Evolutionary conservation across 1,284 basidiomycete genomes (phyloP), one percentile per base, ranked within the genome.

Genomic region (Heterobasidion annosum): DNA sequence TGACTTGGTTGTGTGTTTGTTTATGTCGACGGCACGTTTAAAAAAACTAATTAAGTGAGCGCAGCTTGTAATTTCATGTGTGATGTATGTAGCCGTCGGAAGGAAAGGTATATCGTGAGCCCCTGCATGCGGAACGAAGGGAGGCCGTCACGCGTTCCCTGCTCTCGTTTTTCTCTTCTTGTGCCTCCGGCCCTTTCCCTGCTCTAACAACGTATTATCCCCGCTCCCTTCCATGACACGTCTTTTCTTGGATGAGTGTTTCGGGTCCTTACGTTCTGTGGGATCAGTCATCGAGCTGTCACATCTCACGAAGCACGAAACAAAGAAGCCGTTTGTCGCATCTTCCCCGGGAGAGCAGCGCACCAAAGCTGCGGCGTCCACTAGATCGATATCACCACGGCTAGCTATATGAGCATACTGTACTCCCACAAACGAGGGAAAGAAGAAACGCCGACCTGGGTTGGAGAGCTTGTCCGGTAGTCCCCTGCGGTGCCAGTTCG

Each of bases 321-420:
- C 93, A 62, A 97, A 97, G 73, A 97, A 98, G 0, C 94, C 94
- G 65, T 97, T 97, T 15, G 93, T 97, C 44, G 79, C 81, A 64
- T 97, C 93, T 57, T 89, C 88, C 40, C 82, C 85, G 0, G 93
- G 91, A 25, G 80, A 77, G 68, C 93, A 97, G n/a, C 94, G 81
- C 42, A 97, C 71, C 18, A 96, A 70, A 2, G 83, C 81, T 7
- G 78, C 72, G 1, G 91, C 85, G 58, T 85, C 69, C 6, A 70
- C 86, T 85, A 61, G 37, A 53, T 25, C 19, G 55, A 40, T 40
- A 40, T 10, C 37, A 10, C 25, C 25, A 25, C 25, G 12, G 37
- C n/a, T 10, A 12, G 37, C 55, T 48, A 49, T 19, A 34, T 49
- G 34, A 54, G 49, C 40, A 51, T 52, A 55, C 45, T 8, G 50